Evolutionary conservation across 179 eudicot species (phyloP), one percentile per base, ranked within the genome.

Genomic region (Actinidia arguta): DNA sequence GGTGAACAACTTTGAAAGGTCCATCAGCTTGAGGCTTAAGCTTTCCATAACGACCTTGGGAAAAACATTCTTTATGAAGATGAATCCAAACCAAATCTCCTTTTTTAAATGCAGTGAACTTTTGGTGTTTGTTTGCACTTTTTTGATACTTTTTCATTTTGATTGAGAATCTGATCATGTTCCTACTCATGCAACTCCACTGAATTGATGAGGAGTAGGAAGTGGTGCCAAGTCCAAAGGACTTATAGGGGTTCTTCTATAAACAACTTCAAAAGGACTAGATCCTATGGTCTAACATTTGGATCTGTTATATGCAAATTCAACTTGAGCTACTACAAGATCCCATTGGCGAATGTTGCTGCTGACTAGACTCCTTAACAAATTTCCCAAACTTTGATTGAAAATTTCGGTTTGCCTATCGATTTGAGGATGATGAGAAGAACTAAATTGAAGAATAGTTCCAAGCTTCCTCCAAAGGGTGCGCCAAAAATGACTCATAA

Each of bases 221-320:
- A 82, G 27, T 39, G 64, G 80, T 27, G 79, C 46, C 12, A 75
- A 31, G 14, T 82, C 84, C 64, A 82, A 22, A 7, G 78, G 79
- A 16, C 63, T n/a, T 1, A 27, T 9, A 11, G 42, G 78, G 58
- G 58, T 80, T 2, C 0, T 14, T 4, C 83, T 59, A 80, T n/a
- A 55, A 4, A 56, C 62, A 56, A 56, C 62, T 17, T 56, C 62
- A 56, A 56, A 56, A 56, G 62, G 62, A 56, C 69, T 42, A 22
- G 67, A 62, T 62, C 22, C 36, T 62, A 36, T 36, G 67, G 62
- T 16, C 17, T 56, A 5, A 27, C 66, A 20, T 61, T 24, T n/a
- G 9, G 66, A 61, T 61, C 27, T 8, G 12, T 61, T n/a, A 27
- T 61, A 61, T 24, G 66, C 66, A 61, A 61, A 61, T 61, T 61